Percentiles rank a stretch among this genome's conserved stretches.
Conservation (phyloP, 2,329 filamentous ascomycete species). For the Penicillium oxalicum region DNA sequence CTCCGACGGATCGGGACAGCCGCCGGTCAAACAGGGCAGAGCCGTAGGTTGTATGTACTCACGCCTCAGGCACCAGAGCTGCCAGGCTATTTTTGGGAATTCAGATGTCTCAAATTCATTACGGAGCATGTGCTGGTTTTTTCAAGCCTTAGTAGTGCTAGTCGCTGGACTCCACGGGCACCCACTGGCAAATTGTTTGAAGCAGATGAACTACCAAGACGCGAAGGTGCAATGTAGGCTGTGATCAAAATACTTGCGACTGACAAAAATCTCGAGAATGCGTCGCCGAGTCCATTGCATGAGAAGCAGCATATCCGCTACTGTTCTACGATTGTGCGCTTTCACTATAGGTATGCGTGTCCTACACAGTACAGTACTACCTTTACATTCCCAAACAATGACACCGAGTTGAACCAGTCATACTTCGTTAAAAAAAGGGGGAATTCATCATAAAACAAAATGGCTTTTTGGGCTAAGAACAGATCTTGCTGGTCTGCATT, state of each 20-base stretch:
- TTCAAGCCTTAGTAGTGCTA: too few species aligned
- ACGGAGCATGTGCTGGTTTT: not conserved
- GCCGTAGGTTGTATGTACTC: not conserved
- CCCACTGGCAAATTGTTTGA: too few species aligned
- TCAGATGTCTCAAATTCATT: not conserved
- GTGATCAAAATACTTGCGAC: too few species aligned
- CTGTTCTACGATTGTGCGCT: too few species aligned
- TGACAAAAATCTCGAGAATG: too few species aligned
- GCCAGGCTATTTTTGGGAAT: slow-evolving; percentile 11
- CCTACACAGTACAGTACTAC: too few species aligned
- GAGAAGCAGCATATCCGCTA: too few species aligned
- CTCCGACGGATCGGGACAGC: slow-evolving; percentile 21
- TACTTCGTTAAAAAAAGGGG: slow-evolving; percentile 34
- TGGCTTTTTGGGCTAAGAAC: slow-evolving; percentile 35
- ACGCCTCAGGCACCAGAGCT: slow-evolving; percentile 12
- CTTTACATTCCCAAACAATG: slow-evolving; percentile 9
- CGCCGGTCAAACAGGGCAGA: slow-evolving; percentile 8
- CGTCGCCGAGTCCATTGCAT: too few species aligned
- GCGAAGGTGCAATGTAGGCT: too few species aligned
- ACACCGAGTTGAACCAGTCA: slow-evolving; percentile 27
- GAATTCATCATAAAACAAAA: slow-evolving; percentile 29
- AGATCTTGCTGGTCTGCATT: slow-evolving; percentile 34
- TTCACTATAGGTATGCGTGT: too few species aligned
- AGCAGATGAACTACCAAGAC: too few species aligned
- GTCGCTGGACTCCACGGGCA: too few species aligned